Evolutionary conservation across 2,329 filamentous ascomycete genomes (phyloP).

Genomic region (Colletotrichum somersetense): DNA sequence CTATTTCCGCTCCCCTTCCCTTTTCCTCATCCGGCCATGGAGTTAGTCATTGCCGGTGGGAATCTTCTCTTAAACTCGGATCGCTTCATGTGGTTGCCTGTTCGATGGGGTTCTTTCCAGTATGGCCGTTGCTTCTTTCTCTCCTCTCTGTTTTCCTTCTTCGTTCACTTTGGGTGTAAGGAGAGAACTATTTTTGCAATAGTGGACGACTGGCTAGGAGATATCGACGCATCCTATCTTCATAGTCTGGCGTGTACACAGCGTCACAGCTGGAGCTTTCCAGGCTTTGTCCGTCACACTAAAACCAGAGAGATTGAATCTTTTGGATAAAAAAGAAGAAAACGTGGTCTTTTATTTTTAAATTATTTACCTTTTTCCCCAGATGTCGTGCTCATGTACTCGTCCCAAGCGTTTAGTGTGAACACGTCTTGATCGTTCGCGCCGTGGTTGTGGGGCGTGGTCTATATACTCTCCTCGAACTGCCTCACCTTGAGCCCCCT

Average conservation of each 20-base stretch:
- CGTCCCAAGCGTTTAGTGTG: neutral
- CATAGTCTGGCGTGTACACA: constrained; percentile 31
- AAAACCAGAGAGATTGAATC: constrained; percentile 12
- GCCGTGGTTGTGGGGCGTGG: neutral
- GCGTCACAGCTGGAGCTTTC: constrained; percentile 9
- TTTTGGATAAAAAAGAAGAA: neutral
- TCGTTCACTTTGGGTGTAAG: neutral
- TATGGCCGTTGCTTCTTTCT: neutral
- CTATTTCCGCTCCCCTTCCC: neutral
- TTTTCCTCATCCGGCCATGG: neutral
- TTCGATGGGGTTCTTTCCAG: neutral
- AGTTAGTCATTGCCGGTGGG: neutral
- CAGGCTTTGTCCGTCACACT: constrained; percentile 24
- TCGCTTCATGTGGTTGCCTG: neutral
- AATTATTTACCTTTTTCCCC: too few species aligned
- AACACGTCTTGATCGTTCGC: neutral
- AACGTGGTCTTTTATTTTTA: neutral
- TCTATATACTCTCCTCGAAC: constrained; percentile 72
- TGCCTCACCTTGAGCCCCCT: constrained; percentile 83
- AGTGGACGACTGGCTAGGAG: neutral
- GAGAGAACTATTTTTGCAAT: neutral
- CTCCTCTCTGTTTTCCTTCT: neutral
- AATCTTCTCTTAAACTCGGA: neutral
- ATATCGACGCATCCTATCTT: neutral
- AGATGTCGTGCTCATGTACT: constrained; percentile 4